A percentile compares a stretch with the other conserved stretches of the same genome.
Evolutionary conservation across 495 filamentous ascomycete species (phyloP).

Genomic region (Penicillium ucsense): DNA sequence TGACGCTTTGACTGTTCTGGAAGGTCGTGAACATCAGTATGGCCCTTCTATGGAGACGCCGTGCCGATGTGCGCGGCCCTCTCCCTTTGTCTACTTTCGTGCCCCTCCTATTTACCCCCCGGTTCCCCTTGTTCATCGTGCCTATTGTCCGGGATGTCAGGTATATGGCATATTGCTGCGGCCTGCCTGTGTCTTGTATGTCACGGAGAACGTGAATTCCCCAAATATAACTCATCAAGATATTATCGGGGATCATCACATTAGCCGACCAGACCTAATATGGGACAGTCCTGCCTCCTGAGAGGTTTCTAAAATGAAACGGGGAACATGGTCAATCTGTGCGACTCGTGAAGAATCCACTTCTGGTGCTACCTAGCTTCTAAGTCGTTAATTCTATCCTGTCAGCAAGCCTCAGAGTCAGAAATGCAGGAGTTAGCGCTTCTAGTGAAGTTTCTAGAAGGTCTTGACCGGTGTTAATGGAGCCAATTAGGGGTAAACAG

Average conservation of each 20-base stretch:
- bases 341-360: no score
- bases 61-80: slow-evolving; percentile 2
- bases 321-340: no score
- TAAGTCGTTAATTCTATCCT: neutral
- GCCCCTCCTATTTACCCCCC: neutral
- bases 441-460: slow-evolving; percentile 2
- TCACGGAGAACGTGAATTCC: no score
- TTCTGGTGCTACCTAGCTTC: neutral
- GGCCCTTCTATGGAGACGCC: slow-evolving; percentile 6
- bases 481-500: neutral
- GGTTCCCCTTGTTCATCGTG: neutral
- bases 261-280: no score
- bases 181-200: no score
- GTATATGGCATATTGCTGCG: neutral
- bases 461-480: neutral
- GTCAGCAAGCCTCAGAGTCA: no score
- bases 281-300: no score
- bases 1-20: slow-evolving; percentile 13
- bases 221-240: no score
- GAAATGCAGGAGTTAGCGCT: neutral
- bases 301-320: no score
- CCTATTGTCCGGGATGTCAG: neutral
- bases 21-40: slow-evolving; percentile 6
- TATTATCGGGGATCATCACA: no score
- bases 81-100: neutral